A percentile compares a stretch with the other conserved stretches of the same genome.
These are phyloP conservation scores for Blastomyces silverae DNA, from an alignment of 2,329 filamentous ascomycete species.

Conservation along the genomic window DNA sequence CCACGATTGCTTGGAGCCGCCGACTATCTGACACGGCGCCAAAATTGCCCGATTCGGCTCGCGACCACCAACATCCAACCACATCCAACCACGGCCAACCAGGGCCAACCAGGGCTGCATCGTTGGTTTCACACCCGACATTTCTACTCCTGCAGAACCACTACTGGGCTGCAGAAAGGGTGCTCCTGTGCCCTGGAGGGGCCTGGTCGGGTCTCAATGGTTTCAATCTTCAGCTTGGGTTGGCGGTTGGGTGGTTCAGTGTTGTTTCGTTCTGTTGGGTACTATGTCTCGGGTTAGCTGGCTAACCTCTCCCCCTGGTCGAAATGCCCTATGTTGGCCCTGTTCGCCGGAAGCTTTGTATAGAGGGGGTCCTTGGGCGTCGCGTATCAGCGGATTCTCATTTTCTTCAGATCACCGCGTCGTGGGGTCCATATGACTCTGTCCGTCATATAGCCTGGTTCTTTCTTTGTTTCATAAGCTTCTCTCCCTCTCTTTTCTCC, in stretches of 20 bases:
- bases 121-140: constrained; percentile 10
- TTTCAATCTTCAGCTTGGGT: constrained; percentile 1
- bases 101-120: neutral
- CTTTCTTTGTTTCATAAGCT: constrained; percentile 3
- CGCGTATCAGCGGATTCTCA: neutral
- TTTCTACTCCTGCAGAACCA: neutral
- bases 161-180: neutral
- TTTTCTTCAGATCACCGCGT: constrained; percentile 8
- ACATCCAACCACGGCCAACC: neutral
- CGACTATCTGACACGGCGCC: neutral
- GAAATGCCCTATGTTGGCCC: neutral
- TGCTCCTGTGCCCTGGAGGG: neutral
- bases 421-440: neutral
- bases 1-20: neutral
- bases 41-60: constrained; percentile 12
- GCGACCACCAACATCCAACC: neutral
- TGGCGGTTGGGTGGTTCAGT: constrained; percentile 7
- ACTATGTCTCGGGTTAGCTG: neutral
- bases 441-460: neutral
- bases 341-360: constrained; percentile 1
- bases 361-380: neutral
- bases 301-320: neutral
- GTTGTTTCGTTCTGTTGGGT: constrained; percentile 8
- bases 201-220: constrained; percentile 2
- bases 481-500: neutral